Evolutionary conservation across 1,284 basidiomycete genomes (phyloP), one percentile per base, ranked within the genome.

Genomic region (Kalmanozyma brasiliensis): DNA sequence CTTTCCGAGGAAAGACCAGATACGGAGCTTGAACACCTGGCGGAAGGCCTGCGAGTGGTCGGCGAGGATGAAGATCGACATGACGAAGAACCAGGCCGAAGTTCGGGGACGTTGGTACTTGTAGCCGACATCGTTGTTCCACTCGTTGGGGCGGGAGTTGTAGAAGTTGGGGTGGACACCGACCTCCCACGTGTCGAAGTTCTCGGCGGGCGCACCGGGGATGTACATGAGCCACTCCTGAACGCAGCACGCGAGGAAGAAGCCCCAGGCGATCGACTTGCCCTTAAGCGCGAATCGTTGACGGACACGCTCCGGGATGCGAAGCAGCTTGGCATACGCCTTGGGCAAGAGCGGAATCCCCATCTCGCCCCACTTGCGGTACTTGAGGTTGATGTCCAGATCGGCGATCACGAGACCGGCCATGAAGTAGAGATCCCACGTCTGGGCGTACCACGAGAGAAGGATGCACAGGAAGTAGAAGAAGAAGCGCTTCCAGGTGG

Each of bases 401-500:
- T 78, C 76, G 42, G 74, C 74, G 43, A 78, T 61, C n/a, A 74
- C 67, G 7, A 78, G 43, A 47, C 76, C 76, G 7, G 72, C 53
- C 58, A 78, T 74, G 56, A 78, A 76, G 59, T 73, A 78, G 44
- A 74, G 47, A 49, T 74, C 76, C 66, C 65, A 78, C 22, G 64
- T 67, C 62, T 73, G 60, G 11, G 72, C 72, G 42, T 73, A 78
- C 76, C 76, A 78, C 14, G 59, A 60, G 13, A 76, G 45, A n/a
- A 57, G 14, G 41, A 76, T 55, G 49, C 74, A 76, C 29, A 58
- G 24, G 13, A 44, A 34, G 64, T 78, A 78, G 59, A 76, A 78
- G 32, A 46, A 49, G 53, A 57, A 76, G 26, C 76, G 59, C 69
- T 78, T 78, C 52, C 52, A 62, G 16, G 56, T 44, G 33, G 66